phyloP scores from a whole-genome alignment of 164 flowering plant species.

The Vitis amurensis region DNA sequence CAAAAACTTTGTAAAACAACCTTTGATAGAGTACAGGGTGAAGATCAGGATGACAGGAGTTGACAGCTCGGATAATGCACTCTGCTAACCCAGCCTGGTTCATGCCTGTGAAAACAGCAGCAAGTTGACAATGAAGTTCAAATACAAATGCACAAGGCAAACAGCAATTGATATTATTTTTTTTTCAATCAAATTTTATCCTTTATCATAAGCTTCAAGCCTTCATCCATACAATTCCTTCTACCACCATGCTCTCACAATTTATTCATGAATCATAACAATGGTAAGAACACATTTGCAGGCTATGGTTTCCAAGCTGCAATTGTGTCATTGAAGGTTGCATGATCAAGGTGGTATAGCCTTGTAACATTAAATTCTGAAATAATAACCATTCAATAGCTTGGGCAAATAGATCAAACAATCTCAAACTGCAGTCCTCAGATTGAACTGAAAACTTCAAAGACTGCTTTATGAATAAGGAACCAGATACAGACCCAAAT shows the following conservation, averaged over 20 bases:
- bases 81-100: slow-evolving; percentile 98
- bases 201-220: neutral
- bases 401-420: neutral
- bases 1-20: slow-evolving; percentile 28
- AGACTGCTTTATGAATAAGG: neutral
- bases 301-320: neutral
- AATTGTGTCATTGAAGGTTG: neutral
- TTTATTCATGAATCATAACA: neutral
- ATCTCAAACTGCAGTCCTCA: neutral
- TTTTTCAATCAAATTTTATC: neutral
- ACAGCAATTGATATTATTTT: neutral
- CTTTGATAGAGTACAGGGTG: slow-evolving; percentile 93
- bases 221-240: neutral
- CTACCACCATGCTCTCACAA: neutral
- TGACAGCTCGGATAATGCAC: slow-evolving; percentile 87
- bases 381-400: too few species aligned
- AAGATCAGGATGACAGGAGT: slow-evolving; percentile 87
- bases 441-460: neutral
- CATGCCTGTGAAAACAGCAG: slow-evolving; percentile 58
- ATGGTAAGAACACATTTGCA: neutral
- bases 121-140: neutral
- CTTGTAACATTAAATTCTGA: too few species aligned
- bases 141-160: neutral
- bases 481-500: slow-evolving; percentile 61
- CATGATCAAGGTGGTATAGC: neutral